phyloP scores from a whole-genome alignment of 352 stramenopile species.

The Globisporangium recalcitrans region DNA sequence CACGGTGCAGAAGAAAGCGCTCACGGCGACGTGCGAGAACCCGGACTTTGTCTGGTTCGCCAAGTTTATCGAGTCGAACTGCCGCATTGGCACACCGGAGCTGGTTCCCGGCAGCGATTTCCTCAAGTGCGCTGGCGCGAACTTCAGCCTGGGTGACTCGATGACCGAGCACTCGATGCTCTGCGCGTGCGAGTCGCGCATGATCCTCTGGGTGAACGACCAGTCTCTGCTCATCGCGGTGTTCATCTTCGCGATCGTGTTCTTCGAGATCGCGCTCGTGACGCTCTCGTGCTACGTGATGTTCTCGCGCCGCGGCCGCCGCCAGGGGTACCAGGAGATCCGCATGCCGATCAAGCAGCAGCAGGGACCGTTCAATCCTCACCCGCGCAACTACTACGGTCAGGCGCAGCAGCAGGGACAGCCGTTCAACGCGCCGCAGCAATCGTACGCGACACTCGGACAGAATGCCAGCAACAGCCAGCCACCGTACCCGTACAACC shows the following conservation, averaged over 20 bases:
- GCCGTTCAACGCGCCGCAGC: constrained; percentile 35
- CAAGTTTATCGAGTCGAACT: constrained; percentile 65
- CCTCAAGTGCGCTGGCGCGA: constrained; percentile 56
- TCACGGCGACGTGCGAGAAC: constrained; percentile 55
- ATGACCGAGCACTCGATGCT: constrained; percentile 80
- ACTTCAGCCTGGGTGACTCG: constrained; percentile 53
- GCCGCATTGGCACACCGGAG: constrained; percentile 51
- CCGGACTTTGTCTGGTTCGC: constrained; percentile 67
- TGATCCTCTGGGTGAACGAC: constrained; percentile 79
- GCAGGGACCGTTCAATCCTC: constrained; percentile 67
- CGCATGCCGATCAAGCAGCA: constrained; percentile 74
- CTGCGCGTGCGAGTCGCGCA: constrained; percentile 72
- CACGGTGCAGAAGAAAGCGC: constrained; percentile 28
- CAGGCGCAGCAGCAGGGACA: constrained; percentile 16
- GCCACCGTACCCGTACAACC: constrained; percentile 11
- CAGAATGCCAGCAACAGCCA: background rate
- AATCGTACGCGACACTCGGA: constrained; percentile 15
- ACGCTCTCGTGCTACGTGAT: constrained; percentile 81
- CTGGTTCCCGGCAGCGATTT: constrained; percentile 56
- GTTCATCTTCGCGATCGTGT: constrained; percentile 74
- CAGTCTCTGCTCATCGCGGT: constrained; percentile 71
- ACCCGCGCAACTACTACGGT: constrained; percentile 69
- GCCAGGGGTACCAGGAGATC: constrained; percentile 79
- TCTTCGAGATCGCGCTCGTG: constrained; percentile 78
- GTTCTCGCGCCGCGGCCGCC: constrained; percentile 58